Conservation (phyloP, 2,329 filamentous ascomycete genomes). For the Fusarium domesticum region DNA sequence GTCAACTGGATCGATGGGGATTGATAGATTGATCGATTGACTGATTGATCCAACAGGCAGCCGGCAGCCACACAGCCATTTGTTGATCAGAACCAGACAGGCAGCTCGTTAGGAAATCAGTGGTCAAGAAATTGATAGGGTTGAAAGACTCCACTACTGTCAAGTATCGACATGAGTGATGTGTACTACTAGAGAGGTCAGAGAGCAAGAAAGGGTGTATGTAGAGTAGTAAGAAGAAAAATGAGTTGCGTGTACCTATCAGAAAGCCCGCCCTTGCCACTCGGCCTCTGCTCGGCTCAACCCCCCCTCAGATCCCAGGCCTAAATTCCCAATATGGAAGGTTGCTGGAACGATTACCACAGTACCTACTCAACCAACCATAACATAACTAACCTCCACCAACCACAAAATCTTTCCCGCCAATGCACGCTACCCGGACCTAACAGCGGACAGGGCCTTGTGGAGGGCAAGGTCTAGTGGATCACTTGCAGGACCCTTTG, state of each 20-base stretch:
- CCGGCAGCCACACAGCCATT: too few relatives aligned
- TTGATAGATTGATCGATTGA: too few relatives aligned
- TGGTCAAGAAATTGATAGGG: too few relatives aligned
- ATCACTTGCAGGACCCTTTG: too few relatives aligned
- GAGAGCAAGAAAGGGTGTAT: too few relatives aligned
- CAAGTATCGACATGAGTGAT: too few relatives aligned
- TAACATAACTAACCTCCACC: slow-evolving; percentile 1
- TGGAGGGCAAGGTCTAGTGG: neutral
- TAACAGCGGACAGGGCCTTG: slow-evolving; percentile 13
- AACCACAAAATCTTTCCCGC: slow-evolving; percentile 7
- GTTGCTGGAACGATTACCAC: slow-evolving; percentile 28
- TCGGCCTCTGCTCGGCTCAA: slow-evolving; percentile 22
- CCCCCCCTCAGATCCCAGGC: slow-evolving; percentile 3
- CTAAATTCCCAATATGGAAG: slow-evolving; percentile 24
- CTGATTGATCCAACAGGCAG: too few relatives aligned
- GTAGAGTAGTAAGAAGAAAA: neutral
- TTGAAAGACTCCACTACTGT: too few relatives aligned
- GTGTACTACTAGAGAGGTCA: too few relatives aligned
- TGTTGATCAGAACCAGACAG: too few relatives aligned
- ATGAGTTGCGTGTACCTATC: neutral
- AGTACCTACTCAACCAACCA: neutral
- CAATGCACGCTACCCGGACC: slow-evolving; percentile 16
- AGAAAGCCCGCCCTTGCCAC: slow-evolving; percentile 4
- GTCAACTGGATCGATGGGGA: too few relatives aligned
- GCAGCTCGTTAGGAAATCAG: too few relatives aligned